Evolutionary conservation across 192 early-diverging fungal species (phyloP).

Genomic region (Coemansia sp.): DNA sequence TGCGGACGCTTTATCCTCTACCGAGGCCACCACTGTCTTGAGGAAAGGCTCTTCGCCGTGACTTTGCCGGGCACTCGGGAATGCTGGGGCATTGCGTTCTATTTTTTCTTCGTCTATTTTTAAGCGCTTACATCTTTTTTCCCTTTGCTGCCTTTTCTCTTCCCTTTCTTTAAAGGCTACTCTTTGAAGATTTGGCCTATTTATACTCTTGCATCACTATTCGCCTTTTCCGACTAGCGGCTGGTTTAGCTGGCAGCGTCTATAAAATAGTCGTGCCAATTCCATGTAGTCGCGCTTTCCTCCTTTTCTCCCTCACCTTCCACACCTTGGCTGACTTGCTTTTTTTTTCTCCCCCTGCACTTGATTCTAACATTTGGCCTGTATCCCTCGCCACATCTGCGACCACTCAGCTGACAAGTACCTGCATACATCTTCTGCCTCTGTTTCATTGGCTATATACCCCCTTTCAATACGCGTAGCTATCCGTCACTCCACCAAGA

Average conservation of each 20-base stretch:
- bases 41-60: neutral
- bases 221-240: slow-evolving; percentile 4
- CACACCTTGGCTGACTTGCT: neutral
- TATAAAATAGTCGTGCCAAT: slow-evolving; percentile 5
- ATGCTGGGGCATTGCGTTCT: neutral
- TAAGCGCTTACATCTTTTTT: neutral
- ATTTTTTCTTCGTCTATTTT: slow-evolving; percentile 3
- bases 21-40: neutral
- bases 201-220: neutral
- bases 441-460: neutral
- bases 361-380: slow-evolving; percentile 5
- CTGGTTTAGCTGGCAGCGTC: neutral
- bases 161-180: neutral
- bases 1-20: neutral
- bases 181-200: slow-evolving; percentile 3
- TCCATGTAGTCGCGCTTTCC: neutral
- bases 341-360: neutral
- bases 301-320: neutral
- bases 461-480: neutral
- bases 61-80: slow-evolving; percentile 4
- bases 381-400: neutral
- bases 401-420: neutral
- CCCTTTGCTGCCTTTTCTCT: neutral
- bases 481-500: neutral
- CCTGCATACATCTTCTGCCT: slow-evolving; percentile 1